Evolutionary conservation across 1,284 basidiomycete species (phyloP).

Genomic region (Leccinum insolens): DNA sequence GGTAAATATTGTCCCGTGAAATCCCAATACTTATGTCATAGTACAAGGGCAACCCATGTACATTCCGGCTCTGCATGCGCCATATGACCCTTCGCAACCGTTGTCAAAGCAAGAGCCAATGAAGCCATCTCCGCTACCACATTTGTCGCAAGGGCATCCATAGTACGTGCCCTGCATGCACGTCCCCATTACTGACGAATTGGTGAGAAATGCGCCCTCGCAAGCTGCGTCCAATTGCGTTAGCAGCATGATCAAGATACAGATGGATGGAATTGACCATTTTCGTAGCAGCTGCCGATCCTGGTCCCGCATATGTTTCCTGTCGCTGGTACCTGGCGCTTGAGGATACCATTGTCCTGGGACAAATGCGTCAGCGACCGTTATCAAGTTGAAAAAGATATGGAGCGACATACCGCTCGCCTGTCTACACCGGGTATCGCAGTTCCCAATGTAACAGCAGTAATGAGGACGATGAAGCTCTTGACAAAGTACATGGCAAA

Average conservation of each 20-base stretch:
- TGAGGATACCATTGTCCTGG: not conserved
- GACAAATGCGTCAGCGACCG: not conserved
- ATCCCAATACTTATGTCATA: not conserved
- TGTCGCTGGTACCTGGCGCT: not conserved
- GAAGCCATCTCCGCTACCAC: not conserved
- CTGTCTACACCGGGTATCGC: conserved; percentile 5
- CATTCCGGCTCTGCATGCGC: not conserved
- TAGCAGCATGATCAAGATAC: not conserved
- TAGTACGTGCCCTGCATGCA: not conserved
- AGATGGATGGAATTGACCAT: not conserved
- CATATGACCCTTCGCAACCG: not conserved
- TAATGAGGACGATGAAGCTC: not conserved
- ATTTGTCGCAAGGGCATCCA: conserved; percentile 8
- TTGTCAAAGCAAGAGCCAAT: not conserved
- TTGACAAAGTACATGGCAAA: conserved; percentile 3
- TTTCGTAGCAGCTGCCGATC: conserved; percentile 8
- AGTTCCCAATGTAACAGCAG: not conserved
- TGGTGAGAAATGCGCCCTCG: not conserved
- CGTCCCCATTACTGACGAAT: not conserved
- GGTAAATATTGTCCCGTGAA: not conserved
- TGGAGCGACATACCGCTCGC: conserved; percentile 9
- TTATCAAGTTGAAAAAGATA: not conserved
- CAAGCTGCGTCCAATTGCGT: conserved; percentile 7
- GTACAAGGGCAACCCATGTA: not conserved
- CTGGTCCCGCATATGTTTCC: conserved; percentile 1